A percentile compares a stretch with the other conserved stretches of the same genome.
Conservation (phyloP, 345 rosid genomes). For the Eucalyptus polybractea region DNA sequence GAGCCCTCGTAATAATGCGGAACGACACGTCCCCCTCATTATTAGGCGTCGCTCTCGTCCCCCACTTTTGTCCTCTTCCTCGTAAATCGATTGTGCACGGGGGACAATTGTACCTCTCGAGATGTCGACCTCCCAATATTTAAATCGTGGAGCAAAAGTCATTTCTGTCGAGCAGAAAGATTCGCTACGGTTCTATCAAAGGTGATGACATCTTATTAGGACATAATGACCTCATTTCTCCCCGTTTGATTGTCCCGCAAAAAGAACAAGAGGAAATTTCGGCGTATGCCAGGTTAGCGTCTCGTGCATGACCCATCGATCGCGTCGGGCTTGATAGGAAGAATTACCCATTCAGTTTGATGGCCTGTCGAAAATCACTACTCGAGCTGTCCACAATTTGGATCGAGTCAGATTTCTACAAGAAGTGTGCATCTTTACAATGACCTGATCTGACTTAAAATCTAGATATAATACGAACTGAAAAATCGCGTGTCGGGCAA, state of each 20-base stretch:
- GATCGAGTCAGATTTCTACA: fast-evolving
- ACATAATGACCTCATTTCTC: neutral
- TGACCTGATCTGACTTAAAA: fast-evolving
- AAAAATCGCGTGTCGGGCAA: fast-evolving
- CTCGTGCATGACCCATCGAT: neutral
- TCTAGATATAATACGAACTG: fast-evolving
- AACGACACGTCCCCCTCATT: neutral
- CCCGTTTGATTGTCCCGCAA: too few relatives aligned
- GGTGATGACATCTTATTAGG: neutral
- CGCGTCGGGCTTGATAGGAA: fast-evolving
- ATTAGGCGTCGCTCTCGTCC: neutral
- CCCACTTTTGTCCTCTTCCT: neutral
- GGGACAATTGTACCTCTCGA: neutral
- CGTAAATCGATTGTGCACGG: neutral
- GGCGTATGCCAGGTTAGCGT: neutral
- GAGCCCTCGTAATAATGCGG: neutral
- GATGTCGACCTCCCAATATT: neutral
- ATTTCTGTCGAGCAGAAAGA: neutral
- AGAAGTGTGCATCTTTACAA: too few relatives aligned
- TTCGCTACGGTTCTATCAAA: neutral
- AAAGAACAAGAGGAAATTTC: too few relatives aligned
- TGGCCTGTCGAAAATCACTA: too few relatives aligned
- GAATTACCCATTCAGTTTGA: fast-evolving
- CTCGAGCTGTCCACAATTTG: fast-evolving
- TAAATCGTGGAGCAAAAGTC: neutral